Conservation (phyloP, 257 asterid genomes). For the Fraxinus anomala region DNA sequence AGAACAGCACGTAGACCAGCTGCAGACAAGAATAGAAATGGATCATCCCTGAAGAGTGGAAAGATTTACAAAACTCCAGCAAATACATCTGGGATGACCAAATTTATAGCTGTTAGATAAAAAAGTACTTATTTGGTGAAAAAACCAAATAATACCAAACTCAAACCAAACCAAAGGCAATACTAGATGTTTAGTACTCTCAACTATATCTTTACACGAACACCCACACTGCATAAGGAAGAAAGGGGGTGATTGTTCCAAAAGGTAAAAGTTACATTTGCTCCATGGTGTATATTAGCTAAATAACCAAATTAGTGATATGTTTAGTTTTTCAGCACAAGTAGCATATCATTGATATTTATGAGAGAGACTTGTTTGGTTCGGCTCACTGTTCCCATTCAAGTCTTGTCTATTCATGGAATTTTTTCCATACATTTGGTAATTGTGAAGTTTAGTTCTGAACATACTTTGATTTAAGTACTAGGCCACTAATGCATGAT, state of each 20-base stretch:
- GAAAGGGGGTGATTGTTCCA: background rate
- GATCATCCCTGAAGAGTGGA: background rate
- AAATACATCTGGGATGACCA: background rate
- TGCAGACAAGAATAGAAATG: constrained; percentile 8
- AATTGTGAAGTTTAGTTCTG: background rate
- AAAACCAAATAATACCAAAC: constrained; percentile 12
- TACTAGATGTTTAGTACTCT: constrained; percentile 11
- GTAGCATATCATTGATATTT: background rate
- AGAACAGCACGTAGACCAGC: constrained; percentile 21
- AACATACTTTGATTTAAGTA: background rate
- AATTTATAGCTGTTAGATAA: constrained; percentile 10
- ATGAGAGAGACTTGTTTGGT: background rate
- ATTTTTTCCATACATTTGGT: background rate
- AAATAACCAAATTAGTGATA: constrained; percentile 15
- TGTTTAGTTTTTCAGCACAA: background rate
- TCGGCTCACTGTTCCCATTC: background rate
- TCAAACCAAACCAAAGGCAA: constrained; percentile 11
- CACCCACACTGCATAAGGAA: background rate
- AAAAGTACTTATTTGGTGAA: constrained; percentile 8
- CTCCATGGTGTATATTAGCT: constrained; percentile 1
- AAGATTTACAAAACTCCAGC: constrained; percentile 1
- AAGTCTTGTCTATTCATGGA: background rate
- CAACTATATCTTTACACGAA: background rate
- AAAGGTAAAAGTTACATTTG: constrained; percentile 1
- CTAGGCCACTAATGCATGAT: background rate